Conservation (phyloP, 352 stramenopile species). For the Phytophthora kernoviae region DNA sequence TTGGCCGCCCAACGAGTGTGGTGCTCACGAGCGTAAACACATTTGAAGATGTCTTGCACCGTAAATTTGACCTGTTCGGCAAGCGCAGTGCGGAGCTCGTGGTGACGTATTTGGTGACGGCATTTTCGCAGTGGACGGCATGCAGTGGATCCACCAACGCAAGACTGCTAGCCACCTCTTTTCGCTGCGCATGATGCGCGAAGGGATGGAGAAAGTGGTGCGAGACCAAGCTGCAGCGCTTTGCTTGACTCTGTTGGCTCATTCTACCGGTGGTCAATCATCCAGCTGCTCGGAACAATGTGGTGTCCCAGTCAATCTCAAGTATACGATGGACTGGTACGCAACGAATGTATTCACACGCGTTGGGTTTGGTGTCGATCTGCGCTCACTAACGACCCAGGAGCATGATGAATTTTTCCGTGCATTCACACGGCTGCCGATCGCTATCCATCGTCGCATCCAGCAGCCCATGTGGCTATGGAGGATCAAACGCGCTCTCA, state of each 20-base stretch:
- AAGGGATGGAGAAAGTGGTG: conserved; percentile 53
- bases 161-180: conserved; percentile 90
- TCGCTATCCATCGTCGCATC: conserved; percentile 42
- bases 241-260: conserved; percentile 30
- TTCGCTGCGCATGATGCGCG: conserved; percentile 61
- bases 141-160: conserved; percentile 71
- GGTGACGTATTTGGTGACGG: conserved; percentile 66
- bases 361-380: conserved; percentile 69
- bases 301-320: conserved; percentile 32
- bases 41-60: conserved; percentile 65
- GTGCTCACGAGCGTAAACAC: conserved; percentile 42
- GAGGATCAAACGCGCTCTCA: conserved; percentile 40
- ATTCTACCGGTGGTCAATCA: conserved; percentile 4
- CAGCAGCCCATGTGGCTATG: conserved; percentile 57
- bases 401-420: conserved; percentile 39
- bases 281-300: not conserved
- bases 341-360: conserved; percentile 72
- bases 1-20: conserved; percentile 45
- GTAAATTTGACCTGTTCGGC: conserved; percentile 75
- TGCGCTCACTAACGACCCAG: conserved; percentile 33
- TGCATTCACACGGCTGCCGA: conserved; percentile 36
- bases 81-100: conserved; percentile 60
- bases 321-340: conserved; percentile 51
- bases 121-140: conserved; percentile 70
- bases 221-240: conserved; percentile 39